Base-by-base conservation (phyloP, 2,329 filamentous ascomycete species). In the Microthyrium microscopicum region DNA sequence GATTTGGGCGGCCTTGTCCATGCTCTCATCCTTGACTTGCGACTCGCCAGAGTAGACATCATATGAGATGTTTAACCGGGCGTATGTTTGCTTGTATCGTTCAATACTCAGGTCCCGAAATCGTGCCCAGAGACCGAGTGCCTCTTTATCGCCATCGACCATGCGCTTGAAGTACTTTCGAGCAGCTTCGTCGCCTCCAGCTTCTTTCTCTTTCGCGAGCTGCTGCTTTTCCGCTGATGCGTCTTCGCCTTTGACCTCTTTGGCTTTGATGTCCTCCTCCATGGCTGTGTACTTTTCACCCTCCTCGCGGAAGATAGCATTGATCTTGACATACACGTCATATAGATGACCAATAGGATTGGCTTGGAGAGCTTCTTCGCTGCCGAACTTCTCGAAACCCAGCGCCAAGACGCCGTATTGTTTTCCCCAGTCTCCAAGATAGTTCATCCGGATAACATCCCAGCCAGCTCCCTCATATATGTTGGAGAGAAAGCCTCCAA, bases 331-430 rank as follows among this genome's bases (percentile, higher is more conserved):
- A 46, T 87, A 89, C 33, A 89, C 74, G 46, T 84, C 71, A 53
- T 77, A 85, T 7, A 89, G 61, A 51, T 89, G 81, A 52, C 80
- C 78, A 48, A 87, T 83, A 9, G 81, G 80, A 46, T 87, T 79
- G 30, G 65, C 63, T 41, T 68, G 54, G 9, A 89, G 64, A 38
- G 73, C 69, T 43, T 77, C 72, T 53, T 87, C 79, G 39, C 68
- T 70, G 20, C 81, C 81, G 50, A 77, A 85, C 46, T 70, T 71
- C 49, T 80, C 66, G 51, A 77, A 89, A 0, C 76, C 79, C 35
- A 85, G 62, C 4, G 78, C 78, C 26, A 83, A 55, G 6, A 83
- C 63, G 38, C 72, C 72, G 40, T 74, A 78, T 46, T 79, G 75
- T 53, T 77, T 79, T 17, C 78, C 78, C 78, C 78, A 84, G 49